Percentiles rank a stretch among this genome's conserved stretches.
These are phyloP conservation scores for Fonsecaea monophora DNA, from an alignment of 2,329 filamentous ascomycete species.

Conservation along the genomic window DNA sequence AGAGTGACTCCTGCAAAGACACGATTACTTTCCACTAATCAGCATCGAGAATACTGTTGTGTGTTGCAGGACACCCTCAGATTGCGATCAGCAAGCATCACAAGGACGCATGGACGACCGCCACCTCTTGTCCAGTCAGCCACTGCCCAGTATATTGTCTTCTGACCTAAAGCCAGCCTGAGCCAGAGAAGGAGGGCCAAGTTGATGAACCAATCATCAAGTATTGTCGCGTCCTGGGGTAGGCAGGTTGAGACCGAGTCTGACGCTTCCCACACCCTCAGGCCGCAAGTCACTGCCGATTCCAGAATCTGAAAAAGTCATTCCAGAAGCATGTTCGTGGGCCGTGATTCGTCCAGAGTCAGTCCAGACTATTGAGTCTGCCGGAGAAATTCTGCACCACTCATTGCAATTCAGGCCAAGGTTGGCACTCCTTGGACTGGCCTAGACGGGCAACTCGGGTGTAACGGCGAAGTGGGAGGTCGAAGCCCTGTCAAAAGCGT, in stretches of 20 bases:
- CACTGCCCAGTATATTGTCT: constrained; percentile 10
- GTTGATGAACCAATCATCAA: constrained; percentile 14
- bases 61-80: neutral
- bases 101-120: constrained; percentile 6
- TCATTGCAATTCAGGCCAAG: constrained; percentile 7
- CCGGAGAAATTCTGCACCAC: constrained; percentile 23
- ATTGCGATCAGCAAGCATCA: constrained; percentile 6
- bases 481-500: constrained; percentile 7
- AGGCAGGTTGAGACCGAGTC: neutral
- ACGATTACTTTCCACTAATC: neutral
- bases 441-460: neutral
- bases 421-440: neutral
- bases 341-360: constrained; percentile 24
- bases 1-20: neutral
- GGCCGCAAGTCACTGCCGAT: neutral
- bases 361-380: constrained; percentile 7
- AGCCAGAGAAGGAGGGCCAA: neutral
- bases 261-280: constrained; percentile 1
- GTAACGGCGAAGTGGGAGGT: neutral
- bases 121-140: constrained; percentile 18
- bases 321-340: constrained; percentile 36
- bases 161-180: constrained; percentile 4
- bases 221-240: neutral
- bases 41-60: neutral
- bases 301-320: constrained; percentile 15